A percentile compares a stretch with the other conserved stretches of the same genome.
Evolutionary conservation across 2,329 filamentous ascomycete genomes (phyloP).

Genomic region (Fonsecaea monophora): DNA sequence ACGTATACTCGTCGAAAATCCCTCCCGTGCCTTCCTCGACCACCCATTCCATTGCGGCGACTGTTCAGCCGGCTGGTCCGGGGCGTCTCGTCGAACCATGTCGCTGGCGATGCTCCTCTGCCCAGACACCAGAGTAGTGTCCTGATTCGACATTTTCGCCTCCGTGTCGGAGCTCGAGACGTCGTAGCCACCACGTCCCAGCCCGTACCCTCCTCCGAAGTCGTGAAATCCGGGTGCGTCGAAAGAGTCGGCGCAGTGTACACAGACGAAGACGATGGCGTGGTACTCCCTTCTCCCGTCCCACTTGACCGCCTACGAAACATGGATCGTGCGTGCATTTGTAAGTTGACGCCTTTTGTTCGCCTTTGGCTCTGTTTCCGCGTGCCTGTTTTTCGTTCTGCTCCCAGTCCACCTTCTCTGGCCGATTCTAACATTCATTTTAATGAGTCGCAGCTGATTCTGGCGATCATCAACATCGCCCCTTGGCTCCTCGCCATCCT

Average conservation of each 20-base stretch:
- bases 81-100: background rate
- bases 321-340: slow-evolving; percentile 67
- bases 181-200: no score
- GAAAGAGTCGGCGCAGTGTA: background rate
- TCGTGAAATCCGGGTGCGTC: background rate
- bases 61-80: background rate
- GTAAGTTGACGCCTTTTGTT: slow-evolving; percentile 52
- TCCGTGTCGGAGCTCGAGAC: no score
- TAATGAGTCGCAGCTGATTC: slow-evolving; percentile 58
- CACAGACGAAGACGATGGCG: slow-evolving; percentile 56
- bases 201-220: no score
- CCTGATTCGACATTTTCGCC: background rate
- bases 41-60: background rate
- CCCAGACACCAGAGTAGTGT: background rate
- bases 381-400: background rate
- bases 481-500: slow-evolving; percentile 68
- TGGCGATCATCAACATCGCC: slow-evolving; percentile 66
- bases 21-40: background rate
- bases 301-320: slow-evolving; percentile 64
- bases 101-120: background rate
- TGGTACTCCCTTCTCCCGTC: slow-evolving; percentile 70
- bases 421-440: background rate
- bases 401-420: background rate
- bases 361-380: slow-evolving; percentile 1
- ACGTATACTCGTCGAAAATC: background rate